phyloP scores from a whole-genome alignment of 2,329 filamentous ascomycete species.

The Sarocladium strictum region DNA sequence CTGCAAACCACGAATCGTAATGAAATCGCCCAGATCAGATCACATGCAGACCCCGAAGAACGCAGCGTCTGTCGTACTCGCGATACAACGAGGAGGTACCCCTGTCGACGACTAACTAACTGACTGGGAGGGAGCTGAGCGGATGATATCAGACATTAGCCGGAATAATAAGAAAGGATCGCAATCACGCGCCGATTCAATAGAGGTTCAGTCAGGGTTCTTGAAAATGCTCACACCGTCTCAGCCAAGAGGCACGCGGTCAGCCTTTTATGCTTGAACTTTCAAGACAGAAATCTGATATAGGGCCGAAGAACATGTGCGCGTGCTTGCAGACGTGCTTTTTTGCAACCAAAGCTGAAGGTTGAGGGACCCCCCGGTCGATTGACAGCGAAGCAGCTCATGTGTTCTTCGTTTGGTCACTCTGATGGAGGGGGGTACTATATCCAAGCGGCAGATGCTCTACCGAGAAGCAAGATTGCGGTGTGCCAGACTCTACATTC shows the following conservation, averaged over 20 bases:
- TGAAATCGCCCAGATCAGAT: not conserved
- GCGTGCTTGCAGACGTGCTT: too few relatives aligned
- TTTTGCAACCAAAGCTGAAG: too few relatives aligned
- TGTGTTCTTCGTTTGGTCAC: not conserved
- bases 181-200: conserved; percentile 4
- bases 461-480: not conserved
- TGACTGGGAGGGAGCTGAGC: not conserved
- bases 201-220: not conserved
- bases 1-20: not conserved
- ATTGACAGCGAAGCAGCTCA: not conserved
- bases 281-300: not conserved
- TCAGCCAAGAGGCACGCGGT: not conserved
- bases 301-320: too few relatives aligned
- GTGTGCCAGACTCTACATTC: not conserved
- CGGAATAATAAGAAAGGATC: not conserved
- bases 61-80: not conserved
- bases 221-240: not conserved
- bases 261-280: too few relatives aligned
- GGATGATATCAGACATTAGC: not conserved
- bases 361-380: too few relatives aligned
- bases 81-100: too few relatives aligned
- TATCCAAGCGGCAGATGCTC: conserved; percentile 8
- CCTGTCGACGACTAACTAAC: not conserved
- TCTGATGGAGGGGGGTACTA: not conserved
- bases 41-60: not conserved